Evolutionary conservation across 768 basidiomycete species (phyloP), one percentile per base, ranked within the genome.

Genomic region (Naganishia kalamii): DNA sequence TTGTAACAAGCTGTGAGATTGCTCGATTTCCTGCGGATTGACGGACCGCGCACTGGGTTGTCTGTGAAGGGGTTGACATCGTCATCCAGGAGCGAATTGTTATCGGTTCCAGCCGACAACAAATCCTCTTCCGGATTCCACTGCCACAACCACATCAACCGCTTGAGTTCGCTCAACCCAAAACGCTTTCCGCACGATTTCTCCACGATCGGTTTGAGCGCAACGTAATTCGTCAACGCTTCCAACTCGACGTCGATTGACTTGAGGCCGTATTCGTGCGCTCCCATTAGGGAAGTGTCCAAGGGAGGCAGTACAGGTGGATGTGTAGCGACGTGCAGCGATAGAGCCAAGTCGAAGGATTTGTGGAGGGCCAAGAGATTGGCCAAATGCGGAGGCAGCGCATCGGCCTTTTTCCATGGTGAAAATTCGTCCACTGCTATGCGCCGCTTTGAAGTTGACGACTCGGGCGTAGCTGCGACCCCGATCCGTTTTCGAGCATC

Each of bases 91-190:
- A 40, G 37, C 13, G 35, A 21, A 13, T 35, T 40, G 37, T 32
- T 35, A 21, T 19, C 21, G 51, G 30, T 69, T 25, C 62, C 54
- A 10, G 59, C 62, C 0, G 69, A 68, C 12, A 68, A 63, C 1
- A 37, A 41, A 46, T 70, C 68, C 5, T 73, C 27, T 21, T 50
- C 44, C 5, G 72, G 71, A 63, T 75, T 70, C 77, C 77, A 78
- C 25, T 57, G 65, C 77, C 77, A 78, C n/a, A 76, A 27, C 75
- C 75, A 78, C 0, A 71, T 73, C 25, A 78, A 49, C 29, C 77
- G 44, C 27, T 65, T 66, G 44, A 78, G 54, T 46, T 78, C 77
- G 11, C 68, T 46, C 12, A 68, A 21, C 0, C 75, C 75, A 63
- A 78, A 78, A n/a, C 74, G 52, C 43, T 71, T 52, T 41, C 70